Evolutionary conservation across 345 rosid genomes (phyloP), one percentile per base, ranked within the genome.

Genomic region (Bruguiera gymnorhiza): DNA sequence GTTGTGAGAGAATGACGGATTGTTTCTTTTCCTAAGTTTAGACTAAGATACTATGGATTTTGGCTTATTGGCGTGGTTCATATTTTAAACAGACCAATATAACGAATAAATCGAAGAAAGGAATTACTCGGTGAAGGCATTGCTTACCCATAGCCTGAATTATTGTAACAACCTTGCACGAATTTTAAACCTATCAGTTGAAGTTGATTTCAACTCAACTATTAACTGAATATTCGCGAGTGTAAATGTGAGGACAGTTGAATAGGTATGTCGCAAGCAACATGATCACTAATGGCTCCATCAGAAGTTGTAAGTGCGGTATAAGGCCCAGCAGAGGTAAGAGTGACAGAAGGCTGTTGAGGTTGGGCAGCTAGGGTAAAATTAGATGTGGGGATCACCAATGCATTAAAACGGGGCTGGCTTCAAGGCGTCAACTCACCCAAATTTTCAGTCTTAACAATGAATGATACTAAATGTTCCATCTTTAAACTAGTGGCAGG

Each of bases 291-390:
- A 54, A 74, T 27, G 51, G 75, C 46, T 80, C 74, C 72, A 67
- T 65, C 75, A 70, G 85, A 78, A 73, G 78, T 60, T 39, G 46
- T 11, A 43, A 70, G 26, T 11, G 83, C 56, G n/a, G 37, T 34
- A 7, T 0, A 34, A 34, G 78, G 62, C 29, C 85, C 72, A 71
- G 78, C 82, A 50, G 67, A 50, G 71, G 20, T 65, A 30, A 67
- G 65, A 62, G 74, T 75, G 34, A 76, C n/a, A 20, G 79, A 73
- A 50, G 70, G 71, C 79, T 63, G 84, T 71, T 71, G 82, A 34
- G 80, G 84, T 75, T 83, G 91, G 62, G 82, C 68, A 81, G 75
- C 81, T 53, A 75, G 62, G 52, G 75, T 60, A 75, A 76, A 50
- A 52, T 67, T 75, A 69, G 83, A 75, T 67, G 75, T 72, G 79